Conservation (phyloP, 129 eudicot species). For the Flaveria trinervia region DNA sequence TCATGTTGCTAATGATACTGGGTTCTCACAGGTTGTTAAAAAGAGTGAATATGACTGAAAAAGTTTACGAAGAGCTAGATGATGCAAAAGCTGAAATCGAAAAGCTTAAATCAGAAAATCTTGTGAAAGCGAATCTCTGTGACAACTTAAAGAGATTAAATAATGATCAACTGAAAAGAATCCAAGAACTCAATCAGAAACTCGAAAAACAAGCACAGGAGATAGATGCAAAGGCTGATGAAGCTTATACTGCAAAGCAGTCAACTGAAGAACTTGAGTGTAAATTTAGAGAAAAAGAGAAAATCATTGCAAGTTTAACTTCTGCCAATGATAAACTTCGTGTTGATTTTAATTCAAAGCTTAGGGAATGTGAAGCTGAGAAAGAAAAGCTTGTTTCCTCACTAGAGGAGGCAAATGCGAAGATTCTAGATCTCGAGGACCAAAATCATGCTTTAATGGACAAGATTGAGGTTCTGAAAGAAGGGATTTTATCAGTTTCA, state of each 20-base stretch:
- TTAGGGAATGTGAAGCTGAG: constrained; percentile 57
- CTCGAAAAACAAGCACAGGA: constrained; percentile 56
- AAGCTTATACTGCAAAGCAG: constrained; percentile 40
- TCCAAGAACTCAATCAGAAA: constrained; percentile 53
- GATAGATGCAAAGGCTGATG: constrained; percentile 47
- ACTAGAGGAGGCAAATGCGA: constrained; percentile 58
- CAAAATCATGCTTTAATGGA: constrained; percentile 50
- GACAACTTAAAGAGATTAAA: constrained; percentile 61
- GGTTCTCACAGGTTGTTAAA: constrained; percentile 30
- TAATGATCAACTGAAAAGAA: constrained; percentile 48
- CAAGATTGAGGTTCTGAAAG: constrained; percentile 56
- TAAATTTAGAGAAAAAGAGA: constrained; percentile 57
- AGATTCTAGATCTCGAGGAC: constrained; percentile 43
- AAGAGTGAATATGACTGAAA: constrained; percentile 48
- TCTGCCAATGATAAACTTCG: constrained; percentile 59
- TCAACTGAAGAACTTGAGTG: constrained; percentile 45
- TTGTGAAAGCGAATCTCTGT: constrained; percentile 43
- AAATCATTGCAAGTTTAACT: constrained; percentile 39
- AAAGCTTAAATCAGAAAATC: constrained; percentile 50
- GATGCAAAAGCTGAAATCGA: constrained; percentile 74
- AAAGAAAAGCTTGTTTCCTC: constrained; percentile 48
- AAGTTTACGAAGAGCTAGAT: constrained; percentile 65
- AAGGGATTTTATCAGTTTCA: constrained; percentile 45
- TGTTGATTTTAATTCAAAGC: constrained; percentile 45
- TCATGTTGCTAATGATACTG: constrained; percentile 13